Base-by-base conservation (phyloP, 2,329 filamentous ascomycete species). In the Chalaropsis thielavioides region DNA sequence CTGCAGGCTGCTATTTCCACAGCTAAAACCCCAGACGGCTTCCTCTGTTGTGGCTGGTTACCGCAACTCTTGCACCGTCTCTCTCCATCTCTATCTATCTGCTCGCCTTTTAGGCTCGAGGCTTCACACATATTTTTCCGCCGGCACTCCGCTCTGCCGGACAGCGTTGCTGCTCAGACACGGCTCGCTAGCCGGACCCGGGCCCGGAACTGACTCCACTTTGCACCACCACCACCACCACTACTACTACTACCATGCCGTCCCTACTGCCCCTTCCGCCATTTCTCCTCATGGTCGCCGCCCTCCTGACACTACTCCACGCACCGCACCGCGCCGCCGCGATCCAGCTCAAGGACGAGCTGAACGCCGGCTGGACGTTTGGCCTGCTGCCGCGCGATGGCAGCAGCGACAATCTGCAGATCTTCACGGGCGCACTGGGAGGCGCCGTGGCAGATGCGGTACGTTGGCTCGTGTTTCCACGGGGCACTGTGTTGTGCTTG, bases 351-450 rank as follows among this genome's bases (percentile, higher is more conserved):
- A 68, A 70, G 41, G 70, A 73, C 54, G 72, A 75, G 64, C 66
- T 76, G 24, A 72, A 70, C 40, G 70, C 71, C 51, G 73, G 75
- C 24, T 76, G 76, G 69, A 71, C 68, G 44, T 73, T 75, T 70
- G 75, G 72, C 1, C 66, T 73, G 51, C 71, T 74, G 17, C 73
- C 76, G 62, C 71, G 74, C 66, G 69, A 72, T 61, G 63, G 66
- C 41, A 51, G 46, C 22, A 68, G 68, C 27, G 63, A 62, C 3
- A 76, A 79, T 68, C 71, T 80, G 27, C 78, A 79, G 72, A 66
- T 70, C 2, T 80, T 80, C 67, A 69, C 66, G 2, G 74, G 74
- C n/a, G 70, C 72, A 1, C 62, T 80, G 59, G 78, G 77, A 27
- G 76, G 74, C 7, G 70, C 73, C 17, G 62, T 66, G 0, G 74